These are phyloP conservation scores for Colletotrichum gloeosporioides DNA, from an alignment of 2,329 filamentous ascomycete genomes.

Conservation along the genomic window DNA sequence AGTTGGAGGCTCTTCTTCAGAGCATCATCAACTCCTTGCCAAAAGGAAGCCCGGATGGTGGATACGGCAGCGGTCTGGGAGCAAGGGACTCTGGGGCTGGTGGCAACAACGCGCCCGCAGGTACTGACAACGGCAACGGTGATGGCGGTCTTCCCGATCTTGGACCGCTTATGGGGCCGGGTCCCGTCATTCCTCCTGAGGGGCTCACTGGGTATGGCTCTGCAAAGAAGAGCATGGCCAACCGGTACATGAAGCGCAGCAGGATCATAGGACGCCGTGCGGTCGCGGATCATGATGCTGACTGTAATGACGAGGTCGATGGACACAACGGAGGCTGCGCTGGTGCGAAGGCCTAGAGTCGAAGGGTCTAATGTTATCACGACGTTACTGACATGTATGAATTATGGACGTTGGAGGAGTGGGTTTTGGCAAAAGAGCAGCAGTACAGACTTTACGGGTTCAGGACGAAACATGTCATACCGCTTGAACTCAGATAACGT, in stretches of 20 bases:
- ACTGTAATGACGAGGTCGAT: neutral
- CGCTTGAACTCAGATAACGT: neutral
- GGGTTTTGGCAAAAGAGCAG: neutral
- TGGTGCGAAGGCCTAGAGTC: neutral
- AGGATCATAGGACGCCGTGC: slow-evolving; percentile 12
- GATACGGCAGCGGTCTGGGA: slow-evolving; percentile 6
- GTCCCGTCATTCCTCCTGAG: neutral
- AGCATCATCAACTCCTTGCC: slow-evolving; percentile 13
- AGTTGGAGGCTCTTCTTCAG: slow-evolving; percentile 7
- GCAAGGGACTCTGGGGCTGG: slow-evolving; percentile 14
- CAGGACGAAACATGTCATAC: neutral
- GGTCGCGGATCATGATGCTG: neutral
- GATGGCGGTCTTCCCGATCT: neutral
- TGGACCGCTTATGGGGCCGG: neutral
- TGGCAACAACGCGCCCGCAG: neutral
- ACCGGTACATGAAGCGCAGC: slow-evolving; percentile 11
- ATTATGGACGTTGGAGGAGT: neutral
- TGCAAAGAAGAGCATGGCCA: neutral
- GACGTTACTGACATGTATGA: neutral
- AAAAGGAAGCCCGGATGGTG: neutral
- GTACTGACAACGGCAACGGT: neutral
- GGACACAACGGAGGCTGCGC: neutral
- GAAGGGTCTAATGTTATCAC: neutral
- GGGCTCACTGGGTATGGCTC: neutral
- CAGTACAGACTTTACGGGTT: neutral